Evolutionary conservation across 768 basidiomycete genomes (phyloP), one percentile per base, ranked within the genome.

Genomic region (Lentinula guzmanii): DNA sequence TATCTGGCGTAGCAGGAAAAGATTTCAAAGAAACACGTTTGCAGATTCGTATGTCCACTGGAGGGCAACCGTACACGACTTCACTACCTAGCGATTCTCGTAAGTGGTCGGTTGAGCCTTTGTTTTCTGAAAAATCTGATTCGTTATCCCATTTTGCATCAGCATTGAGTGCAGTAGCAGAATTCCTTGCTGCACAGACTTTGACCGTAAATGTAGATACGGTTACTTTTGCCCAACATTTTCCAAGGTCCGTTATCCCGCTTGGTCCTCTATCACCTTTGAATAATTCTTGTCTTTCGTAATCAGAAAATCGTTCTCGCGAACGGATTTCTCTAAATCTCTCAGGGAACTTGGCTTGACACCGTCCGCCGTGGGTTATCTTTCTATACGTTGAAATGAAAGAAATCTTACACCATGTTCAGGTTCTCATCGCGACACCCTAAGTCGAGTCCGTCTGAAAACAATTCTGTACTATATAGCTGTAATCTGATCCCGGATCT

Each of bases 11-110:
- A 1, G 75, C 86, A 5, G 85, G 90, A 21, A 87, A 83, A 65
- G 93, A 96, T 58, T 94, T 89, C 70, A 86, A 86, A 57, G 88
- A 94, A 68, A 95, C 96, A 2, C 78, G 96, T 61, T 77, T 98
- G 56, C 96, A 96, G 75, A 94, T 97, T 62, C 84, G 96, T 28
- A 75, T 97, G 70, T 84, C 90, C 16, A 85, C 82, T 5, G 94
- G 93, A 9, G 89, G 91, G 1, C 82, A 83, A 64, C 94, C 93
- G 5, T 82, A 91, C 64, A 91, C 88, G 7, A 91, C 88, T 13
- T 91, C 90, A 9, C 70, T 94, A 50, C 72, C 87, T n/a, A 92
- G 89, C 66, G 89, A 92, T 63, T 78, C 89, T 24, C 82, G 92
- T 92, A 69, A 67, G 89, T 80, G 42, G n/a, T 11, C 15, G 18